These are phyloP conservation scores for Zoysia pacifica DNA, from an alignment of 176 grass and related monocot genomes.

Conservation along the genomic window DNA sequence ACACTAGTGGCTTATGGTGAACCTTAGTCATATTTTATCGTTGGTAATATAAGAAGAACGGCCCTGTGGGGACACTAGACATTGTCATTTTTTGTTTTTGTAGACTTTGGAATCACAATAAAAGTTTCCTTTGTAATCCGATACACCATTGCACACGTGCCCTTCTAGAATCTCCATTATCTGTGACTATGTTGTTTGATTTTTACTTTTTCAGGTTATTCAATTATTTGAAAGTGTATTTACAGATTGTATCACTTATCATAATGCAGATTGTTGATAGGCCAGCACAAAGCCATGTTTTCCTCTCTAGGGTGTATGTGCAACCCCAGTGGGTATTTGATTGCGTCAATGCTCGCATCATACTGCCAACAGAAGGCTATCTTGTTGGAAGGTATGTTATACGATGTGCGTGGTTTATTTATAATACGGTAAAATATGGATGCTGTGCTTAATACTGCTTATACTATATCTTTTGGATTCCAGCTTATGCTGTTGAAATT, in stretches of 20 bases:
- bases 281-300: constrained; percentile 90
- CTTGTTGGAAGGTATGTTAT: constrained; percentile 81
- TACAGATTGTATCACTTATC: neutral
- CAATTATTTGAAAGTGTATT: neutral
- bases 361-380: constrained; percentile 79
- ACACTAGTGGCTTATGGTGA: neutral
- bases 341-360: constrained; percentile 75
- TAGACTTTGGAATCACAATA: neutral
- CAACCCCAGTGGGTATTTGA: constrained; percentile 97
- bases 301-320: constrained; percentile 90
- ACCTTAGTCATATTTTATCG: too few relatives aligned
- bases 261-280: constrained; percentile 93
- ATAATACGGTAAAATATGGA: neutral
- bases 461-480: neutral
- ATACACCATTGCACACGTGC: neutral
- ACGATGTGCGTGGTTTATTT: neutral
- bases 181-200: neutral
- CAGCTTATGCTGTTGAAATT: too few relatives aligned
- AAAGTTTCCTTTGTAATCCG: neutral
- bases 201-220: neutral
- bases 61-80: too few relatives aligned
- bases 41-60: neutral
- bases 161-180: neutral
- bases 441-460: neutral
- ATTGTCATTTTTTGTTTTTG: neutral